These are phyloP conservation scores for Brassica cretica DNA, from an alignment of 345 rosid species.

Conservation along the genomic window DNA sequence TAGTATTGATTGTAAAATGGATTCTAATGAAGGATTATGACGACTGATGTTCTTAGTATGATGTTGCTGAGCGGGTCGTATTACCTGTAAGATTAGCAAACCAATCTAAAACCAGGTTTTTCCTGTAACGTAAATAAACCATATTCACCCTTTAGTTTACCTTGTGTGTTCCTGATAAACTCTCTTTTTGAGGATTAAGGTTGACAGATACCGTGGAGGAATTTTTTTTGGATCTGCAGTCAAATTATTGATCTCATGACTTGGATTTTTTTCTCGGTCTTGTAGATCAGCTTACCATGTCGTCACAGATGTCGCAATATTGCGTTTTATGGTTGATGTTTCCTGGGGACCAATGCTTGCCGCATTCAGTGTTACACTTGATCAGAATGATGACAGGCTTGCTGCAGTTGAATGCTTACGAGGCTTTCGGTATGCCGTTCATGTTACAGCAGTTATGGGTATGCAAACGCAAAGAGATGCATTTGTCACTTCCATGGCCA, in stretches of 20 bases:
- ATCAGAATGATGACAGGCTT: slow-evolving; percentile 89
- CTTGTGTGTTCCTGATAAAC: slow-evolving; percentile 13
- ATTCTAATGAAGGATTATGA: slow-evolving; percentile 1
- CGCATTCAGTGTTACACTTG: slow-evolving; percentile 91
- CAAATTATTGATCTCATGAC: slow-evolving; percentile 26
- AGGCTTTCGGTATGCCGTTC: slow-evolving; percentile 86
- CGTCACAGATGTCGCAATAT: slow-evolving; percentile 74
- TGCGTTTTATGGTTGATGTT: slow-evolving; percentile 97
- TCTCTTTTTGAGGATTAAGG: not conserved
- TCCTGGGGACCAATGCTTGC: slow-evolving; percentile 99
- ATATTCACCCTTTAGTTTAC: slow-evolving; percentile 21
- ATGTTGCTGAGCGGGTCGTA: slow-evolving; percentile 11
- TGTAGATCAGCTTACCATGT: slow-evolving; percentile 79
- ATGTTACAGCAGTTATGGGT: slow-evolving; percentile 91
- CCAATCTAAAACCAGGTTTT: not conserved
- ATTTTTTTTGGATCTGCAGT: slow-evolving; percentile 21
- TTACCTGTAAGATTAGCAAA: not conserved
- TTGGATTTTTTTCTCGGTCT: slow-evolving; percentile 20
- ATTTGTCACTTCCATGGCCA: slow-evolving; percentile 91
- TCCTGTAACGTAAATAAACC: slow-evolving; percentile 3
- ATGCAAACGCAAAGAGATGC: slow-evolving; percentile 99
- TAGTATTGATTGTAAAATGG: slow-evolving; percentile 19
- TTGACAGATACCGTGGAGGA: slow-evolving; percentile 13
- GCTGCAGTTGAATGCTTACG: slow-evolving; percentile 87
- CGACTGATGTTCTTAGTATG: slow-evolving; percentile 21